Evolutionary conservation across 305 asterid genomes (phyloP), one percentile per base, ranked within the genome.

Genomic region (Monarda citriodora): DNA sequence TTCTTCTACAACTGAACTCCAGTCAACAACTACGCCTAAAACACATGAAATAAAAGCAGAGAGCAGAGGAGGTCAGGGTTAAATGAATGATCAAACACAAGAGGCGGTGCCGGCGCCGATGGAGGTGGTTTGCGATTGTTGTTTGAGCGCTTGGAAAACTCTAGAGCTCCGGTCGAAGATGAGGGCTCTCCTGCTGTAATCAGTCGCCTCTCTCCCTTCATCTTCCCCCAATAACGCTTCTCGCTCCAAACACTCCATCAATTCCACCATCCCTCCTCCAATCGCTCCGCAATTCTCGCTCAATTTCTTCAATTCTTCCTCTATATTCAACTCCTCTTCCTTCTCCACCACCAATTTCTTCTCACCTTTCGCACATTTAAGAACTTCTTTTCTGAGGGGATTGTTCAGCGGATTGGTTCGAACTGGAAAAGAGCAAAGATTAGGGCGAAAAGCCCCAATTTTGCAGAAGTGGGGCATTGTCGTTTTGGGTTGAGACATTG

Each of bases 211-310:
- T 61, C 73, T 89, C 1, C 98, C 98, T 3, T 79, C 67, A 63
- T 92, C 95, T 5, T 85, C 93, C 36, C 97, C 97, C 96, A 89
- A 87, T 9, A 92, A 84, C 26, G 96, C 98, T 71, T 92, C 96
- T 64, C 59, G 82, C 61, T 91, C 96, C 69, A 91, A 68, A 67
- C 95, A 82, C 81, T 88, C 98, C 70, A 88, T 61, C 73, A 79
- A 12, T 79, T 86, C 96, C 8, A 71, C 87, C 3, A 86, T 49
- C 34, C 85, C 94, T 15, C 55, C 83, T 12, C 32, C 32, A 29
- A 10, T 40, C 44, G 60, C 91, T 25, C 56, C 29, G 72, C 89
- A 82, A 8, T 79, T 76, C 53, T 53, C 77, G 14, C 60, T 68
- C 70, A 59, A 13, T 48, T 65, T 48, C 72, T 74, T 62, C 74